Evolutionary conservation across 257 asterid species (phyloP), one percentile per base, ranked within the genome.

Genomic region (Nicotiana noctiflora): DNA sequence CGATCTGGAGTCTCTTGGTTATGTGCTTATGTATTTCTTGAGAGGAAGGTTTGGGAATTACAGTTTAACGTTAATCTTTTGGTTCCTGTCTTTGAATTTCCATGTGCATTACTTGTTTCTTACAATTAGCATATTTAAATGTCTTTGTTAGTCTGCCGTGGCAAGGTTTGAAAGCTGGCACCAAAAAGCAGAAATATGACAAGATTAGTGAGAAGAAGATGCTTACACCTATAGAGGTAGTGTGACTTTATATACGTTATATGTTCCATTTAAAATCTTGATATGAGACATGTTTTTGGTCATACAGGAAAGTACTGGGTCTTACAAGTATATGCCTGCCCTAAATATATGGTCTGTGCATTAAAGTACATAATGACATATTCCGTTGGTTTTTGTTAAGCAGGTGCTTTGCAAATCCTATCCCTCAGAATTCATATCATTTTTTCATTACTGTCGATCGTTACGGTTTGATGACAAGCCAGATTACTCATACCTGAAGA

Each of bases 151-250:
- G 99, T 86, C 98, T 95, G 83, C 99, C 98, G 44, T 95, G 99
- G 99, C 98, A 92, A 78, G 99, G 98, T 57, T 82, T 93, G 84
- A 95, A 91, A 89, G 99, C 98, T 81, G 99, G 97, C 81, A 92
- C 98, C 27, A 95, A 95, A 86, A 95, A 95, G 88, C 99, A 95
- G 91, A 95, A 95, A 79, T 95, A 95, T 81, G 99, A 95, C 88
- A 91, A 87, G 85, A 95, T 95, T 86, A 93, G 99, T 76, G 99
- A 95, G 90, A 93, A 93, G 90, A 95, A 95, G 91, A 95, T 95
- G 99, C 91, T 89, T 86, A 93, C 99, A 10, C 95, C 98, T 32
- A 86, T 95, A 76, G 99, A 95, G 88, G 99, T 95, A 90, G 75
- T 79, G 53, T 79, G 59, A 23, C 78, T 72, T 72, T 23, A 6